Evolutionary conservation across 257 asterid genomes (phyloP).

Genomic region (Petunia secreta): DNA sequence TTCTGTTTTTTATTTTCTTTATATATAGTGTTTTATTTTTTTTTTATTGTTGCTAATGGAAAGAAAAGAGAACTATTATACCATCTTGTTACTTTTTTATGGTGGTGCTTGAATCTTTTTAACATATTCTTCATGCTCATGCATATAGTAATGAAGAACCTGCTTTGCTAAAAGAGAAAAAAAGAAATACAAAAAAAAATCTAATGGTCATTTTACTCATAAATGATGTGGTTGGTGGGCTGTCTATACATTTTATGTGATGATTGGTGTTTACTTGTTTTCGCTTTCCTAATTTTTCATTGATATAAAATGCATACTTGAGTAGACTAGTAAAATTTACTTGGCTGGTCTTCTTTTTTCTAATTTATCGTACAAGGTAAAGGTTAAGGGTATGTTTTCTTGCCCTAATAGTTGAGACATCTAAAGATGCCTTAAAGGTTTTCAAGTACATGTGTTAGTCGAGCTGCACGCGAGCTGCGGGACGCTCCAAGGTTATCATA

Average conservation of each 20-base stretch:
- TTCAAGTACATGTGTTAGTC: too few species aligned
- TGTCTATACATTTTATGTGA: background rate
- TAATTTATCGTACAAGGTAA: background rate
- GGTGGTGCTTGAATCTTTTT: background rate
- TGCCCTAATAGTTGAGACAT: background rate
- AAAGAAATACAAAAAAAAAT: conserved; percentile 3
- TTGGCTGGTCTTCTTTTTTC: background rate
- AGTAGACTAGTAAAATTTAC: background rate
- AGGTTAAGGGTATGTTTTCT: background rate
- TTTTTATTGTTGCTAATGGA: conserved; percentile 31
- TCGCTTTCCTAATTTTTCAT: background rate
- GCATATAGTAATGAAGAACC: conserved; percentile 32
- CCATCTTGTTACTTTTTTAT: conserved; percentile 22
- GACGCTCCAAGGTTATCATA: too few species aligned
- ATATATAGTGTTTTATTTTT: conserved; percentile 22
- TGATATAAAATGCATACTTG: background rate
- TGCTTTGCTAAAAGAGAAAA: conserved; percentile 33
- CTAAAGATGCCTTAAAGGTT: background rate
- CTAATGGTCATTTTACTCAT: background rate
- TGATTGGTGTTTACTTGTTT: background rate
- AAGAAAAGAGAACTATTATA: conserved; percentile 35
- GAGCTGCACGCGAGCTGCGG: too few species aligned
- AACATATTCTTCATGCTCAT: conserved; percentile 29
- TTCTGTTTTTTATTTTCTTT: conserved; percentile 9
- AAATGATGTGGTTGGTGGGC: conserved; percentile 9